Conservation (phyloP, 2,329 filamentous ascomycete species). For the Rutstroemia sp. region DNA sequence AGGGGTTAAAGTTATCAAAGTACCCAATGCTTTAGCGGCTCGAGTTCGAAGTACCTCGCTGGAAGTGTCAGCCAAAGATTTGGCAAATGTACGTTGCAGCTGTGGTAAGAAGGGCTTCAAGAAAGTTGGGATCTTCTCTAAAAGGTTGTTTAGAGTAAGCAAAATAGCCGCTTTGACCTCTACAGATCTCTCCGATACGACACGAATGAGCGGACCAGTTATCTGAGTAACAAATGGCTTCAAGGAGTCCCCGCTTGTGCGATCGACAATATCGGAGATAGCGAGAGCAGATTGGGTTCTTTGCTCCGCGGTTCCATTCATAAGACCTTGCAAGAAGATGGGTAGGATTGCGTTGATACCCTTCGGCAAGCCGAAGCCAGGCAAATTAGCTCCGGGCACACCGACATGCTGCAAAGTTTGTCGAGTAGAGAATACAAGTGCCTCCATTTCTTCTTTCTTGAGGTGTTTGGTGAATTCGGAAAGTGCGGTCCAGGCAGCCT, state of each 20-base stretch:
- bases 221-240: conserved; percentile 97
- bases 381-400: conserved; percentile 73
- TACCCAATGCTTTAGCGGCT: conserved; percentile 89
- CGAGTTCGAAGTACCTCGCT: conserved; percentile 82
- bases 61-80: conserved; percentile 85
- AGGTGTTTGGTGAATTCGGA: conserved; percentile 82
- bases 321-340: conserved; percentile 94
- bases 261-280: conserved; percentile 92
- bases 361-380: conserved; percentile 88
- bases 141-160: conserved; percentile 84
- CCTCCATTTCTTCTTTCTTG: conserved; percentile 97
- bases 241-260: conserved; percentile 77
- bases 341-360: conserved; percentile 94
- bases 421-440: conserved; percentile 76
- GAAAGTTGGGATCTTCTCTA: conserved; percentile 93
- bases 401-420: conserved; percentile 84
- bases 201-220: conserved; percentile 93
- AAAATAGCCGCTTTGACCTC: conserved; percentile 96
- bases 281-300: conserved; percentile 85
- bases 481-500: conserved; percentile 81
- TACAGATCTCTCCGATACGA: conserved; percentile 90
- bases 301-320: conserved; percentile 93
- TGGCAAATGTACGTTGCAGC: conserved; percentile 92
- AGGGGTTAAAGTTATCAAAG: conserved; percentile 89
- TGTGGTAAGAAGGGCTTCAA: conserved; percentile 96